Evolutionary conservation across 805 yeast species (phyloP).

Genomic region (Alloascoidea africana): DNA sequence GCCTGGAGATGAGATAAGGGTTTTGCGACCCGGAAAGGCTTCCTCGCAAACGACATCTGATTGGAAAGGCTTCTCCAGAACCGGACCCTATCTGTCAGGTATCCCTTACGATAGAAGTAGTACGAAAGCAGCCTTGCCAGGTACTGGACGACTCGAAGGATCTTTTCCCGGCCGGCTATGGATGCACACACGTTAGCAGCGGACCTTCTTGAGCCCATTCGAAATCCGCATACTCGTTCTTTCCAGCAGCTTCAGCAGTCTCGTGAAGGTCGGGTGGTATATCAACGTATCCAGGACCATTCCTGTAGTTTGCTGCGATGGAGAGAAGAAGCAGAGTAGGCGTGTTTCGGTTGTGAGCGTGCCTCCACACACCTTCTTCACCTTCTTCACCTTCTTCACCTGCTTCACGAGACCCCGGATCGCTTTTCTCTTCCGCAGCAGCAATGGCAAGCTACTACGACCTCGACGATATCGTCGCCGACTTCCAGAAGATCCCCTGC

Average conservation of each 20-base stretch:
- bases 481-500: conserved; percentile 52
- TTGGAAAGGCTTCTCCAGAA: conserved; percentile 40
- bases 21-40: conserved; percentile 71
- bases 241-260: conserved; percentile 6
- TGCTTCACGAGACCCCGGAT: too few relatives aligned
- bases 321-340: too few relatives aligned
- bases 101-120: conserved; percentile 43
- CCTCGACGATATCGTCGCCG: conserved; percentile 62
- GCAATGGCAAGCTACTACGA: too few relatives aligned
- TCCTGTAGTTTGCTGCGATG: not conserved
- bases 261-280: conserved; percentile 28
- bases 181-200: conserved; percentile 4
- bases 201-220: conserved; percentile 1
- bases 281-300: conserved; percentile 59
- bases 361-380: too few relatives aligned
- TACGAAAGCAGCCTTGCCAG: conserved; percentile 58
- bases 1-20: conserved; percentile 56
- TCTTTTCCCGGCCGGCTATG: conserved; percentile 67
- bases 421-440: too few relatives aligned
- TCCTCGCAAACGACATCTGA: conserved; percentile 59
- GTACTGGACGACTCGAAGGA: conserved; percentile 68
- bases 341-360: too few relatives aligned
- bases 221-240: conserved; percentile 1
- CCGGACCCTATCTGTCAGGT: conserved; percentile 27
- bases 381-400: too few relatives aligned